Evolutionary conservation across 208 protist species (phyloP).

Genomic region (Acanthamoeba healyi): DNA sequence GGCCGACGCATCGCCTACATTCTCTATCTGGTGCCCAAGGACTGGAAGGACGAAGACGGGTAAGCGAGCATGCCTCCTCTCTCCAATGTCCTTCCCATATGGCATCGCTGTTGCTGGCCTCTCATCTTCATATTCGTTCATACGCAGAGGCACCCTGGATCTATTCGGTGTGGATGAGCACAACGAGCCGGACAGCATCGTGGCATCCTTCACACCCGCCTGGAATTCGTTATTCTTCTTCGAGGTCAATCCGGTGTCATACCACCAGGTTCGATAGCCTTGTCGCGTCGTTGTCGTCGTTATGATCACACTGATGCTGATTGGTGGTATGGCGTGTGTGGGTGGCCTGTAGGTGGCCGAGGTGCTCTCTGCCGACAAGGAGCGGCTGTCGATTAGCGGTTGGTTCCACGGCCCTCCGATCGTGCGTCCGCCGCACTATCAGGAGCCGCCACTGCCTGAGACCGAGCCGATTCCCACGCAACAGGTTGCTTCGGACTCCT

Average conservation of each 20-base stretch:
- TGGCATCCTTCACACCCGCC: background rate
- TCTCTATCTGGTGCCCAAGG: slow-evolving; percentile 71
- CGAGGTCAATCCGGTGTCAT: slow-evolving; percentile 21
- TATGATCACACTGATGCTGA: background rate
- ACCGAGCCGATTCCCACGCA: background rate
- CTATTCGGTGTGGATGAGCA: slow-evolving; percentile 45
- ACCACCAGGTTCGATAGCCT: background rate
- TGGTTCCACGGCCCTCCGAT: slow-evolving; percentile 55
- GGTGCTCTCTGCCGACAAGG: slow-evolving; percentile 14
- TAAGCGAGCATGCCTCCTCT: background rate
- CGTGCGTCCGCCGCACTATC: background rate
- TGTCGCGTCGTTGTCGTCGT: background rate
- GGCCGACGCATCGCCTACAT: slow-evolving; percentile 62
- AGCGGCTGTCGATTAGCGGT: slow-evolving; percentile 51
- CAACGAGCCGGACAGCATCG: slow-evolving; percentile 27
- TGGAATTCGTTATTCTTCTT: slow-evolving; percentile 68
- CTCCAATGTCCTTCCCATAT: no score
- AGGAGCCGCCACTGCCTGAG: slow-evolving; percentile 28
- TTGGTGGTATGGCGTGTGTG: background rate
- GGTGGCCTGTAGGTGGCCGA: background rate
- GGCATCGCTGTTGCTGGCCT: no score
- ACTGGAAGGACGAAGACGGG: slow-evolving; percentile 42
- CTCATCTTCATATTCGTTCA: background rate
- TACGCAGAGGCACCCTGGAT: slow-evolving; percentile 13
- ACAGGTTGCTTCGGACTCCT: background rate